Conservation (phyloP, 73 alveolate genomes). For the Paramecium pentaurelia region DNA sequence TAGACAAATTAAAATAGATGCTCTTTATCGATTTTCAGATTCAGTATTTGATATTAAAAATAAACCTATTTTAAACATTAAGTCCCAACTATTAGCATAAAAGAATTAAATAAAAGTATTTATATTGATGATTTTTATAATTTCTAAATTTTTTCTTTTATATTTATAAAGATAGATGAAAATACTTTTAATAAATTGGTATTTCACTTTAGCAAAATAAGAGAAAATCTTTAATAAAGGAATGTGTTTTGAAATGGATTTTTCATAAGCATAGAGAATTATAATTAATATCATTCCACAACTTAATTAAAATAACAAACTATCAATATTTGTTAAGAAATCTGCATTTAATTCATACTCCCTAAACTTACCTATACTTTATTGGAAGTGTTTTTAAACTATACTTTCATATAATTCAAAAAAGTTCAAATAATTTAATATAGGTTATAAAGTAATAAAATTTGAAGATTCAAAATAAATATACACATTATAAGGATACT, state of each 20-base stretch:
- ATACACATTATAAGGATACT: not conserved
- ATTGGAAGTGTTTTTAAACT: not conserved
- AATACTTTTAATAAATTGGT: not conserved
- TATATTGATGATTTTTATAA: too few relatives aligned
- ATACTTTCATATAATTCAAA: not conserved
- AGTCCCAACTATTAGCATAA: too few relatives aligned
- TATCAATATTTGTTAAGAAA: not conserved
- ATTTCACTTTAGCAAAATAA: not conserved
- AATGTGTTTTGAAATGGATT: not conserved
- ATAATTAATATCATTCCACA: not conserved
- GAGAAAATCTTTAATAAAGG: not conserved
- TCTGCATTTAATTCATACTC: not conserved
- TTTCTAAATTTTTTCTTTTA: too few relatives aligned
- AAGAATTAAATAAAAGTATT: too few relatives aligned
- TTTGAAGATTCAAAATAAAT: not conserved
- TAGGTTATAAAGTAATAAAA: not conserved
- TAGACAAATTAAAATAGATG: too few relatives aligned
- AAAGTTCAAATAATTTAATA: not conserved
- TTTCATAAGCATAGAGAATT: not conserved
- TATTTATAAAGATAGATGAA: not conserved
- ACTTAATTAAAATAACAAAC: not conserved
- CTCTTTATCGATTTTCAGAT: too few relatives aligned
- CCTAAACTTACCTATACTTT: not conserved
- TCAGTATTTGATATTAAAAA: too few relatives aligned
- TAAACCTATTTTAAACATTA: too few relatives aligned